Base-by-base conservation (phyloP, 2,329 filamentous ascomycete species). In the Aspergillus unguis region DNA sequence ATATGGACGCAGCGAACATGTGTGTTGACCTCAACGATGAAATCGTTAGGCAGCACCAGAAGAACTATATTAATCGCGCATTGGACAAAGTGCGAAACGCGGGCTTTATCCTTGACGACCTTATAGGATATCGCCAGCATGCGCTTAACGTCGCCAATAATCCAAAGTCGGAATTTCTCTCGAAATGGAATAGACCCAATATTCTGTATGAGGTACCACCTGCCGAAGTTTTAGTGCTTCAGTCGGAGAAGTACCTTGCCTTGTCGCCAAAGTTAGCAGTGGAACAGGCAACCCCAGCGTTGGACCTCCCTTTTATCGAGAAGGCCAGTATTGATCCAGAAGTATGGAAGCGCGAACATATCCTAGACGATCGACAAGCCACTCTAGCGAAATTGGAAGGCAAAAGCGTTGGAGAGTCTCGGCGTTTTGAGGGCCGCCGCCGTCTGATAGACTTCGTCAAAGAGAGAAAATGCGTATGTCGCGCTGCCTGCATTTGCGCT, bases 181-280 rank as follows among this genome's bases (percentile, higher is more conserved):
- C 50, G 33, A 65, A 67, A 51, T 73, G 71, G 71, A 54, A 40
- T n/a, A 54, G 53, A 1, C 54, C 68, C 10, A 59, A 65, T 25
- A 56, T 65, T 5, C 55, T 66, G 47, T 69, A 71, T 36, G 55
- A 65, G 9, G 54, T 62, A 29, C 62, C 70, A 5, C 60, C 67
- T 2, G 52, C 48, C 3, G 60, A 70, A 40, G 56, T 66, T n/a
- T 56, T 72, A 17, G 58, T 60, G 3, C 42, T 62, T 4, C 55
- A 71, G n/a, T 69, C 68, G 0, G 69, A 73, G 57, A 72, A 67
- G 35, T 74, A 72, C 50, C 61, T 69, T 31, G 50, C 62, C 0
- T 53, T 69, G n/a, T 32, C 54, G 2, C 63, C 65, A 0, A 54
- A 58, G 36, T 33, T 45, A 27, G 52, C 47, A 4, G 51, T 55